Evolutionary conservation across 306 rosid species (phyloP).

Genomic region (Lathyrus oleraceus): DNA sequence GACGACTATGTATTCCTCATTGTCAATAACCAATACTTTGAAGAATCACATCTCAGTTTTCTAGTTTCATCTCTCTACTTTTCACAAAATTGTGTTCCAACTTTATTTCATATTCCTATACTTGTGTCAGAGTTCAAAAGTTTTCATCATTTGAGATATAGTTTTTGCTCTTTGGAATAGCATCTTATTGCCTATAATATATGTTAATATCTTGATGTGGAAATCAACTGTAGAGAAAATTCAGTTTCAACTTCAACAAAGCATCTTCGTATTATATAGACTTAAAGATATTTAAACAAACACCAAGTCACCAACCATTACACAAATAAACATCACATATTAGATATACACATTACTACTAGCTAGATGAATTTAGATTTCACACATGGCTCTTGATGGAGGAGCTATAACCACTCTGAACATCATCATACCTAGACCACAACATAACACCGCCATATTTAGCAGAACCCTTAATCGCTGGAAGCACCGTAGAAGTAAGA

Average conservation of each 20-base stretch:
- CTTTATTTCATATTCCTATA: too few relatives aligned
- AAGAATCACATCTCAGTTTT: too few relatives aligned
- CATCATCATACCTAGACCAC: slow-evolving; percentile 53
- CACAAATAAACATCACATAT: not conserved
- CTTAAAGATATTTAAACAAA: not conserved
- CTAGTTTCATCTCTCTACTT: too few relatives aligned
- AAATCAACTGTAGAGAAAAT: not conserved
- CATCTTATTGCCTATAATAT: too few relatives aligned
- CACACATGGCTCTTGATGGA: slow-evolving; percentile 35
- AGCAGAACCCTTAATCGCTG: slow-evolving; percentile 36
- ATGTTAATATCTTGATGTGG: too few relatives aligned
- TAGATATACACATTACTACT: not conserved
- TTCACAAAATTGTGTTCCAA: too few relatives aligned
- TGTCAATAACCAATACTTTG: too few relatives aligned
- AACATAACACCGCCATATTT: slow-evolving; percentile 49
- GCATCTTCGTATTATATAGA: not conserved
- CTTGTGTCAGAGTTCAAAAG: too few relatives aligned
- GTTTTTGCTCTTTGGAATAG: too few relatives aligned
- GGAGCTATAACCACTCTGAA: slow-evolving; percentile 39
- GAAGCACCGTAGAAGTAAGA: slow-evolving; percentile 46
- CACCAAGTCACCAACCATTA: not conserved
- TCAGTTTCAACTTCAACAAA: not conserved
- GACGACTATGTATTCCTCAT: too few relatives aligned
- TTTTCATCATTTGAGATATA: too few relatives aligned
- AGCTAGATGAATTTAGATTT: not conserved